These are phyloP conservation scores for Phytophthora citricola DNA, from an alignment of 352 stramenopile species.

Conservation along the genomic window DNA sequence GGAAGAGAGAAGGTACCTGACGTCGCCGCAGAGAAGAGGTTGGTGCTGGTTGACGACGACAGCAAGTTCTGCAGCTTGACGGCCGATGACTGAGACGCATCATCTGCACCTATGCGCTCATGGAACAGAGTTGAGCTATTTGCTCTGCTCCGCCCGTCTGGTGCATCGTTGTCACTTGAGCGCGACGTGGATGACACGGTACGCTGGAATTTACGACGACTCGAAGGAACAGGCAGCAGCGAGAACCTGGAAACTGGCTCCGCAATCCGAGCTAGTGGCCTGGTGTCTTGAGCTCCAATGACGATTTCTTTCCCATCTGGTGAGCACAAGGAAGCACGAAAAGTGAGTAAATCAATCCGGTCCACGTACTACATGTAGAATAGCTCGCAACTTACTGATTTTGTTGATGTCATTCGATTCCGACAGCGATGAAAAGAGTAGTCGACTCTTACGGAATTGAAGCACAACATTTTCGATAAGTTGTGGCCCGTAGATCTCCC, in stretches of 20 bases:
- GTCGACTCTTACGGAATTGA: slow-evolving; percentile 84
- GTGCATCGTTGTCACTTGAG: slow-evolving; percentile 37
- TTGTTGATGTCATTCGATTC: slow-evolving; percentile 87
- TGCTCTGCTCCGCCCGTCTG: slow-evolving; percentile 32
- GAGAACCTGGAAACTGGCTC: slow-evolving; percentile 85
- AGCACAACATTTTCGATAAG: slow-evolving; percentile 88
- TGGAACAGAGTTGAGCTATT: slow-evolving; percentile 53
- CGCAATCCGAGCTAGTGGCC: slow-evolving; percentile 70
- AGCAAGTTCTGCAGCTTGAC: slow-evolving; percentile 74
- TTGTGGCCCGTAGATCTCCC: slow-evolving; percentile 89
- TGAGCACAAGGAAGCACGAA: slow-evolving; percentile 10
- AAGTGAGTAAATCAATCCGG: slow-evolving; percentile 15
- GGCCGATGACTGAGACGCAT: slow-evolving; percentile 44
- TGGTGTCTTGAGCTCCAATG: slow-evolving; percentile 69
- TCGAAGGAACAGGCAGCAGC: slow-evolving; percentile 74
- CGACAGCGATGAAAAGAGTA: slow-evolving; percentile 88
- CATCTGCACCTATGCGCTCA: slow-evolving; percentile 36
- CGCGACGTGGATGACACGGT: slow-evolving; percentile 33
- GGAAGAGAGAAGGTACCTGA: slow-evolving; percentile 69
- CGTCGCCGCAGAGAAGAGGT: slow-evolving; percentile 68
- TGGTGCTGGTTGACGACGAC: slow-evolving; percentile 68
- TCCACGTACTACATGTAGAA: neutral
- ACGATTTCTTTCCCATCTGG: slow-evolving; percentile 81
- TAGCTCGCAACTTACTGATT: slow-evolving; percentile 63
- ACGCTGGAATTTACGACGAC: slow-evolving; percentile 58